Evolutionary conservation across 192 early-diverging fungal species (phyloP), one percentile per base, ranked within the genome.

Genomic region (Backusella parvicylindrica): DNA sequence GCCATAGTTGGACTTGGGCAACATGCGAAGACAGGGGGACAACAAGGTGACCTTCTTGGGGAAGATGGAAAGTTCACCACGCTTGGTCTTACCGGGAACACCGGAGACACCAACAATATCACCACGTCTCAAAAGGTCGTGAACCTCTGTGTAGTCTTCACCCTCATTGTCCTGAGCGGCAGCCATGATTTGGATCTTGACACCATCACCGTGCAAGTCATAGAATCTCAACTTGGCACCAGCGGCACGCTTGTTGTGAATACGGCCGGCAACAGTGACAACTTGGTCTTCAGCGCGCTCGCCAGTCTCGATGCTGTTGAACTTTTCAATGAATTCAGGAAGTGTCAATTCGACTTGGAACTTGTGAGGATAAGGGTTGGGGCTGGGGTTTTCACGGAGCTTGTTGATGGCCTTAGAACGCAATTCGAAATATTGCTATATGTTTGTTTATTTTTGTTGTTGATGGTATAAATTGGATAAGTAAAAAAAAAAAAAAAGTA

Each of bases 281-380:
- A 88, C 69, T 35, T 90, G 86, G 50, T 93, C 91, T 21, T 88
- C 87, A 21, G 86, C 76, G 21, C 85, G 83, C 72, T 95, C 92
- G 33, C 91, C 93, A 68, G 85, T 80, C 81, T 92, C 83, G 68
- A 98, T 78, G 31, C 70, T 68, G 66, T 67, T 81, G 80, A 88
- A 99, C 89, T 95, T 95, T 77, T 90, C 88, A 73, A 97, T 96
- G 74, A 95, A 99, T 23, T 87, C 91, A 43, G 92, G 87, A 72
- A 99, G 68, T 13, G 92, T 94, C 75, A 95, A 88, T 60, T 87
- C 84, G 30, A 98, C 96, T 56, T 96, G 83, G 92, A 97, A 99
- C 90, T 99, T 99, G 92, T 99, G 92, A 66, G 98, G 98, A 81
- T 99, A 99, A 64, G 98, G 97, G 78, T 93, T 92, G 75, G 96